These are phyloP conservation scores for Wallacemonas sp. DNA, from an alignment of 208 protist genomes.

Conservation along the genomic window DNA sequence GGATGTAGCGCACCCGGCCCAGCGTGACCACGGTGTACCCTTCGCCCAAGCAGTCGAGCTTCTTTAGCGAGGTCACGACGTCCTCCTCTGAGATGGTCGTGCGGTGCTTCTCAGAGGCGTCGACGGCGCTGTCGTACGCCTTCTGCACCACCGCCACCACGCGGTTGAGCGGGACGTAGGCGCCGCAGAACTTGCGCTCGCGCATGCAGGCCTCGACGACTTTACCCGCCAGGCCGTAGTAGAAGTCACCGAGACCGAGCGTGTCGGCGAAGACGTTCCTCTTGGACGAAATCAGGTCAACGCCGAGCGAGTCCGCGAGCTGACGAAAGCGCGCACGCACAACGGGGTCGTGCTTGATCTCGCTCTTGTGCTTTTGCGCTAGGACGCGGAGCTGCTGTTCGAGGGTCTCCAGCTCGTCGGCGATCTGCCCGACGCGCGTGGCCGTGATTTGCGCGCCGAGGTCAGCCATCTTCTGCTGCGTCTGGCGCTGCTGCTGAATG, in stretches of 20 bases:
- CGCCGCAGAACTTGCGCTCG: conserved; percentile 84
- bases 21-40: conserved; percentile 83
- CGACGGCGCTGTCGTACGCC: conserved; percentile 41
- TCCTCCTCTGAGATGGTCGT: conserved; percentile 66
- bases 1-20: conserved; percentile 70
- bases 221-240: conserved; percentile 81
- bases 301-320: conserved; percentile 83
- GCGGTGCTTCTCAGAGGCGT: conserved; percentile 17
- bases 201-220: conserved; percentile 84
- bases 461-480: conserved; percentile 80
- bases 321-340: conserved; percentile 87
- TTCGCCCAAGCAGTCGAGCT: conserved; percentile 68
- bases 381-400: conserved; percentile 63
- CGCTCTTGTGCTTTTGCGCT: conserved; percentile 60
- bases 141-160: conserved; percentile 64
- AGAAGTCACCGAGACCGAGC: conserved; percentile 84
- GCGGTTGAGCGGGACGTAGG: conserved; percentile 72
- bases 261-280: conserved; percentile 84
- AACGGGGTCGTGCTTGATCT: conserved; percentile 79
- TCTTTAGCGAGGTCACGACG: conserved; percentile 68
- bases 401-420: conserved; percentile 80
- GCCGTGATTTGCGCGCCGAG: conserved; percentile 86
- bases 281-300: conserved; percentile 87
- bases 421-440: conserved; percentile 73
- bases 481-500: conserved; percentile 74